A percentile compares a stretch with the other conserved stretches of the same genome.
Evolutionary conservation across 345 rosid species (phyloP).

Genomic region (Gossypium raimondii): DNA sequence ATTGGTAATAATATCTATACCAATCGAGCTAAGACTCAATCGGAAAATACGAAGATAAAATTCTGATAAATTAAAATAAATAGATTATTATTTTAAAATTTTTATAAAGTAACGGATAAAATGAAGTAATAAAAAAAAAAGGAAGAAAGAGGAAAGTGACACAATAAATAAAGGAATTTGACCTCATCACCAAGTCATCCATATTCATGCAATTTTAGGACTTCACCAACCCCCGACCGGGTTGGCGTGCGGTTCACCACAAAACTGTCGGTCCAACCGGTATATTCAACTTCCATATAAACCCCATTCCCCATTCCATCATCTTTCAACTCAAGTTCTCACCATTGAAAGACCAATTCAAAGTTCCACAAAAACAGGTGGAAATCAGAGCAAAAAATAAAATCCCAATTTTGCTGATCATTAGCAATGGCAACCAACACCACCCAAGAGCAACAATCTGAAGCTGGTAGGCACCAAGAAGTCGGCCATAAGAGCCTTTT

Average conservation of each 20-base stretch:
- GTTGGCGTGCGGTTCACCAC: constrained; percentile 25
- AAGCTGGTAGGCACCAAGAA: constrained; percentile 69
- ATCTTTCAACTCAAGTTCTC: constrained; percentile 11
- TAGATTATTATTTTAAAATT: too few species aligned
- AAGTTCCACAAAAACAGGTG: too few species aligned
- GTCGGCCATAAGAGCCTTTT: constrained; percentile 95
- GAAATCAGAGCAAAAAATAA: neutral
- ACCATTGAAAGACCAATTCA: neutral
- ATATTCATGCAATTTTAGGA: neutral
- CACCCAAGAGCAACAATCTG: constrained; percentile 50
- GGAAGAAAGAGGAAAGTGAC: too few species aligned
- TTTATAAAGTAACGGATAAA: too few species aligned
- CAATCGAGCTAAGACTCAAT: accelerated
- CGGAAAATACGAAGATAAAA: too few species aligned
- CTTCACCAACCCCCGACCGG: constrained; percentile 29
- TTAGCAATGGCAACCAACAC: constrained; percentile 46
- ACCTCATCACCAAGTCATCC: neutral
- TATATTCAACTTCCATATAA: constrained; percentile 16
- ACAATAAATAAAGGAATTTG: neutral
- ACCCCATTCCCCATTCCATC: neutral
- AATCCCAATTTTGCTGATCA: neutral
- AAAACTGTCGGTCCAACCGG: constrained; percentile 21
- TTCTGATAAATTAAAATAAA: too few species aligned
- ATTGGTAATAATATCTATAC: too few species aligned
- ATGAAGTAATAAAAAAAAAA: too few species aligned